Base-by-base conservation (phyloP, 2,329 filamentous ascomycete genomes). In the Dothideomycetes sp. region DNA sequence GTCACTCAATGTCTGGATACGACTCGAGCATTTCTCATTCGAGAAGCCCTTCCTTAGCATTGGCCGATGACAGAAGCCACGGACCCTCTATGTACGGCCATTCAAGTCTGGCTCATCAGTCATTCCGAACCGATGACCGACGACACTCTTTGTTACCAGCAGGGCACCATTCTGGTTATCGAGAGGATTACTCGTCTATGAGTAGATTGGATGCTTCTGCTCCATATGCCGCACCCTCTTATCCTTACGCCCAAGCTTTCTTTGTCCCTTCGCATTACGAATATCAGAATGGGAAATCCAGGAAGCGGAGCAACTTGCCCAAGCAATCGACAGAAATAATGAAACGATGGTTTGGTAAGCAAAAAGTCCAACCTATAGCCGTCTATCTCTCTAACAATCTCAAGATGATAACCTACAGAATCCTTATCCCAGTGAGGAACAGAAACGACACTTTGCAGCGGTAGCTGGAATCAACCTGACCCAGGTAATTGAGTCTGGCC, bases 291-390 rank as follows among this genome's bases (percentile, higher is more conserved):
- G 52, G 52, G 27, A 59, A 59, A 37, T 52, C 54, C 19, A 52
- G 57, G 9, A 60, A 60, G 43, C 46, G 57, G 36, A 60, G 57
- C 46, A 60, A 60, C 34, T 37, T 60, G 32, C 57, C 57, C 5
- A 60, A 60, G 41, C 54, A 57, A 42, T 59, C 57, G 22, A 60
- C 57, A 33, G 57, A 60, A 44, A 57, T 58, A 14, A 60, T 60
- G 57, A 59, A 59, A 47, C 53, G 49, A n/a, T 60, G 57, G 57
- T 60, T 60, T 34, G 22, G 22, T 27, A 27, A 27, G 22, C 22
- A 27, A 27, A n/a, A n/a, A 27, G 7, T 27, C 22, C 12, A 27
- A 27, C 22, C 22, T 27, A 7, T 12, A 7, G 12, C 22, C 22
- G 12, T 27, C 7, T 27, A 7, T 12, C 22, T 7, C 7, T 27